phyloP scores from a whole-genome alignment of 2,329 filamentous ascomycete species.

The Fusarium torulosum region DNA sequence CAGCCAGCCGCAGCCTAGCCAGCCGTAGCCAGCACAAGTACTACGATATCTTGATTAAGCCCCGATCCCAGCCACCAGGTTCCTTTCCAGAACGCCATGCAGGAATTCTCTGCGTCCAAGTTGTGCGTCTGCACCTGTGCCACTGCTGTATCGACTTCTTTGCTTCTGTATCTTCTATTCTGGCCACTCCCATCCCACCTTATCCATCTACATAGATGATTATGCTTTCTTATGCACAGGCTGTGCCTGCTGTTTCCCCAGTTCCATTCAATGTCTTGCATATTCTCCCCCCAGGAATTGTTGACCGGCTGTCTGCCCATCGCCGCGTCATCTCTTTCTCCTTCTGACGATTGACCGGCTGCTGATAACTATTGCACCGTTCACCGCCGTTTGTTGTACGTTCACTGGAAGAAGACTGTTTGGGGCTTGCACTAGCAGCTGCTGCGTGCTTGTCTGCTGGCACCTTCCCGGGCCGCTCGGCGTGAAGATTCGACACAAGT shows the following conservation, averaged over 20 bases:
- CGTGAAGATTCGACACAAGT: conserved; percentile 34
- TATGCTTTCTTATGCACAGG: conserved; percentile 18
- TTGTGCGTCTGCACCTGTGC: too few relatives aligned
- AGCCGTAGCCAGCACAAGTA: too few relatives aligned
- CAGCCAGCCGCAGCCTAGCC: too few relatives aligned
- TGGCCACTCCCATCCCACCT: conserved; percentile 1
- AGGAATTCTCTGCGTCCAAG: conserved; percentile 23
- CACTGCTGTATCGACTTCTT: too few relatives aligned
- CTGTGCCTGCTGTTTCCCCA: conserved; percentile 37
- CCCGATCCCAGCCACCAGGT: conserved; percentile 34
- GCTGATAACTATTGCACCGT: conserved; percentile 26
- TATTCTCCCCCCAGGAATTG: conserved; percentile 41
- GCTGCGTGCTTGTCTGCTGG: conserved; percentile 31
- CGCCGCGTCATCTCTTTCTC: conserved; percentile 26
- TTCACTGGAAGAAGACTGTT: conserved; percentile 18
- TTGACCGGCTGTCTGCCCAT: conserved; percentile 40
- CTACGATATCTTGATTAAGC: too few relatives aligned
- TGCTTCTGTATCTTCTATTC: conserved; percentile 15
- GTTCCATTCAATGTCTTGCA: conserved; percentile 43
- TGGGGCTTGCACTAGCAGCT: conserved; percentile 44
- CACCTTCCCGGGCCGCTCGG: conserved; percentile 36
- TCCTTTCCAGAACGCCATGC: conserved; percentile 29
- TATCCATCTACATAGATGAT: background rate
- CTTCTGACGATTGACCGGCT: conserved; percentile 30
- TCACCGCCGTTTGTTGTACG: conserved; percentile 46